Conservation (phyloP, 805 yeast genomes). For the Ogataea philodendri region DNA sequence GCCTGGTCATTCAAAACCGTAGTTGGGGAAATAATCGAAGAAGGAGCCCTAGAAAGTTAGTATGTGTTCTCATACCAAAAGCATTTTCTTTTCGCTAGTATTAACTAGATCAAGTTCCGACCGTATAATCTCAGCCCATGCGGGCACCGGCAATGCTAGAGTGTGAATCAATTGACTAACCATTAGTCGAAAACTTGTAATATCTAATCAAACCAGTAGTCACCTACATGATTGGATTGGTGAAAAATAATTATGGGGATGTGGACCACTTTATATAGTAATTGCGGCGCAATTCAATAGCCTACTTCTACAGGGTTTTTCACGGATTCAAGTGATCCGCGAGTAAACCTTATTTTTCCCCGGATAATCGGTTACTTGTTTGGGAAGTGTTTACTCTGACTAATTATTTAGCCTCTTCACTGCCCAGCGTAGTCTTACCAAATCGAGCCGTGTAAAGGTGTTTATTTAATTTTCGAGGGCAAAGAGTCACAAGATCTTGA, state of each 20-base stretch:
- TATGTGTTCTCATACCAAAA: conserved; percentile 13
- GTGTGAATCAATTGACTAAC: conserved; percentile 13
- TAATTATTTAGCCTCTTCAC: background rate
- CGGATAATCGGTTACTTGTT: no score
- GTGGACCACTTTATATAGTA: conserved; percentile 2
- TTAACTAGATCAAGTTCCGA: conserved; percentile 43
- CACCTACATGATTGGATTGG: conserved; percentile 10
- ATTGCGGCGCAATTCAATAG: background rate
- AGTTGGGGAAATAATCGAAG: conserved; percentile 17
- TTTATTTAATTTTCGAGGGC: conserved; percentile 1
- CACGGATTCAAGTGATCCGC: no score
- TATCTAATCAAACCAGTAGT: conserved; percentile 7
- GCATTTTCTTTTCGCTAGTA: conserved; percentile 43
- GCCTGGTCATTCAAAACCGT: conserved; percentile 9
- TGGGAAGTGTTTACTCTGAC: no score
- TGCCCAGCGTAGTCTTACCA: background rate
- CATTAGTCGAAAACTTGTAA: conserved; percentile 10
- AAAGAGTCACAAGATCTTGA: conserved; percentile 1
- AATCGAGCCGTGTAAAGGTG: conserved; percentile 6
- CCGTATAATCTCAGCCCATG: conserved; percentile 42
- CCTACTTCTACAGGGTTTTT: no score
- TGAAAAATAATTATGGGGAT: background rate
- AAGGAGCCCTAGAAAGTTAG: conserved; percentile 26
- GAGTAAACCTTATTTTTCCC: no score
- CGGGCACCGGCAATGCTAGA: conserved; percentile 31